phyloP scores from a whole-genome alignment of 1,139 yeast species.

The Sugiyamaella paludigena region DNA sequence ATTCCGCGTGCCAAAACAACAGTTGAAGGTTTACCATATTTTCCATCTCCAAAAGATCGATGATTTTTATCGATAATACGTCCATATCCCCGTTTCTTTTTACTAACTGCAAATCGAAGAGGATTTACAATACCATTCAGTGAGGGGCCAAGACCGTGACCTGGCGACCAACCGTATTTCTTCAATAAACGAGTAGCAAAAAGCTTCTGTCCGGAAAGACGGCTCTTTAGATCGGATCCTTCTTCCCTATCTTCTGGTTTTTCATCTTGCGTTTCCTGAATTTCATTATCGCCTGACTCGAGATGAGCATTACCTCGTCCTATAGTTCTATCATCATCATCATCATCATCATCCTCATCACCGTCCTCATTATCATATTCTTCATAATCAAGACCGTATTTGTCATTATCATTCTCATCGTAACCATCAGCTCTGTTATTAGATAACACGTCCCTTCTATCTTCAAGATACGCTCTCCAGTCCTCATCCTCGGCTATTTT shows the following conservation, averaged over 20 bases:
- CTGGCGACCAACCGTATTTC: slow-evolving; percentile 28
- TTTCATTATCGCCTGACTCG: slow-evolving; percentile 8
- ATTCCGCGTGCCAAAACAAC: slow-evolving; percentile 17
- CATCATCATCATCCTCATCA: slow-evolving; percentile 1
- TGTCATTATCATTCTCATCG: background rate
- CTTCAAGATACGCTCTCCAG: slow-evolving; percentile 26
- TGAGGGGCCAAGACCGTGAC: slow-evolving; percentile 20
- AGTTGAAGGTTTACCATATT: slow-evolving; percentile 14
- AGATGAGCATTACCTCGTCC: no score
- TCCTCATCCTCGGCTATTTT: slow-evolving; percentile 19
- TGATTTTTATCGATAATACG: slow-evolving; percentile 23
- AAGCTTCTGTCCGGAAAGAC: background rate
- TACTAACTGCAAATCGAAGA: slow-evolving; percentile 19
- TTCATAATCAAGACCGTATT: slow-evolving; percentile 13
- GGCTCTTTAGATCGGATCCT: background rate
- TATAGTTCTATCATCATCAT: slow-evolving; percentile 19
- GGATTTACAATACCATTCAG: slow-evolving; percentile 26
- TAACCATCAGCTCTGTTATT: background rate
- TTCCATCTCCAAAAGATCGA: slow-evolving; percentile 5
- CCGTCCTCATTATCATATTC: slow-evolving; percentile 24
- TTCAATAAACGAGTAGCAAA: slow-evolving; percentile 21
- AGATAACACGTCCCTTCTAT: slow-evolving; percentile 21
- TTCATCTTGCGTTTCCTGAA: slow-evolving; percentile 11
- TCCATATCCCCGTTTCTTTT: slow-evolving; percentile 23
- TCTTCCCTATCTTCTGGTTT: background rate